These are phyloP conservation scores for Thielaviopsis populi DNA, from an alignment of 2,329 filamentous ascomycete genomes.

Conservation along the genomic window DNA sequence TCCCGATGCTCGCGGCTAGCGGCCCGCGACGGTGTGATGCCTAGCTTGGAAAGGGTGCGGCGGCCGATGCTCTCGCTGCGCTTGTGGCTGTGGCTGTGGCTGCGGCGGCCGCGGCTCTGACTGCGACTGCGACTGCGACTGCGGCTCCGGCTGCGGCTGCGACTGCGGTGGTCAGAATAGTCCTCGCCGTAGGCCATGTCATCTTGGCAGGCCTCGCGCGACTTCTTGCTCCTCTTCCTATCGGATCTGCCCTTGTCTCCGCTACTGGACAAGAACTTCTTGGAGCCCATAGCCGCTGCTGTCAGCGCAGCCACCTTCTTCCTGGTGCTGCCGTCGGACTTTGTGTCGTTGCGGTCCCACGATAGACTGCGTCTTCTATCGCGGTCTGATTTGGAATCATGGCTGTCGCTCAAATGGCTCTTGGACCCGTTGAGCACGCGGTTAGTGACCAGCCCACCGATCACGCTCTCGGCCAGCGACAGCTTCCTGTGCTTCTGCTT, in stretches of 20 bases:
- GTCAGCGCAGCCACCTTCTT: conserved; percentile 43
- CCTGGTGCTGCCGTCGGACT: conserved; percentile 24
- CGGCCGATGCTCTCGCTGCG: conserved; percentile 31
- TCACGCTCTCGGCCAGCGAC: conserved; percentile 70
- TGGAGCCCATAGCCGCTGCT: conserved; percentile 45
- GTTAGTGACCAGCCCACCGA: conserved; percentile 77
- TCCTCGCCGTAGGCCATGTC: conserved; percentile 17
- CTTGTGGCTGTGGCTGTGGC: background rate
- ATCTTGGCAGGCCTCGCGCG: conserved; percentile 7
- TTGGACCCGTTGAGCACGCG: conserved; percentile 68
- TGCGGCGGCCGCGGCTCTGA: conserved; percentile 42
- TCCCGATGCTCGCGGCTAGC: background rate
- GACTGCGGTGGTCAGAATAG: conserved; percentile 32
- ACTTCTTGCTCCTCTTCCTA: background rate
- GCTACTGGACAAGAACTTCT: conserved; percentile 31
- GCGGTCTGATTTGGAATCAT: conserved; percentile 36
- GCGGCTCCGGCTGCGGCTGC: conserved; percentile 15
- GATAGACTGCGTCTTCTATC: conserved; percentile 19
- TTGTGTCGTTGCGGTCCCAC: conserved; percentile 27
- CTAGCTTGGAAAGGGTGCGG: conserved; percentile 45
- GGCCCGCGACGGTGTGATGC: conserved; percentile 31
- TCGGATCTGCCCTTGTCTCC: conserved; percentile 25
- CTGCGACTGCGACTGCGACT: conserved; percentile 23
- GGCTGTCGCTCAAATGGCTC: conserved; percentile 47
- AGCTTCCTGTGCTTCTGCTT: conserved; percentile 71